phyloP scores from a whole-genome alignment of 139 green algal species.

The Penium margaritaceum region DNA sequence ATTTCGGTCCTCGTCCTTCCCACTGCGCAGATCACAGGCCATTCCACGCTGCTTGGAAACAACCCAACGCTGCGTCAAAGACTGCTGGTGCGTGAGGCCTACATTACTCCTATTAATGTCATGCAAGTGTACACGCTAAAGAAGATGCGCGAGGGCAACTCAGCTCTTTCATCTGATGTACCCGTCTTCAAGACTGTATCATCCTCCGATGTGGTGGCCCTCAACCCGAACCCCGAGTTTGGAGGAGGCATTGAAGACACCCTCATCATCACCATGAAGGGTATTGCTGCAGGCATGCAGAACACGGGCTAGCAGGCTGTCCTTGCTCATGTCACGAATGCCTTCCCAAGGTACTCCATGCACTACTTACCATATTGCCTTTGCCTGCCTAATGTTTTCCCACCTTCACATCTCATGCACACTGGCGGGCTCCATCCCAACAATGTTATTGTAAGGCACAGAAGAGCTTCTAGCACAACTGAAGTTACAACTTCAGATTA shows the following conservation, averaged over 20 bases:
- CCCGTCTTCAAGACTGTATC: background rate
- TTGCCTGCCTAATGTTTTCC: no score
- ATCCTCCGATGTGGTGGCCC: background rate
- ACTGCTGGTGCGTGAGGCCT: slow-evolving; percentile 47
- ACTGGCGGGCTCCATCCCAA: no score
- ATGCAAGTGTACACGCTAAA: slow-evolving; percentile 49
- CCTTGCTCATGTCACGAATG: no score
- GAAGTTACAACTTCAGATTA: no score
- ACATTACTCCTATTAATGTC: slow-evolving; percentile 52
- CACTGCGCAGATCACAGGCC: slow-evolving; percentile 4
- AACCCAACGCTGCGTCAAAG: slow-evolving; percentile 35
- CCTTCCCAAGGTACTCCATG: no score
- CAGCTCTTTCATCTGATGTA: background rate
- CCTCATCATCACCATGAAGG: slow-evolving; percentile 82
- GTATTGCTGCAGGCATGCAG: slow-evolving; percentile 88
- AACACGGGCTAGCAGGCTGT: slow-evolving; percentile 88
- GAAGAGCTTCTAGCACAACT: no score
- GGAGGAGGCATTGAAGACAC: slow-evolving; percentile 42
- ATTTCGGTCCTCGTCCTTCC: no score
- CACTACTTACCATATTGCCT: no score
- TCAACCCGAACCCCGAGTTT: slow-evolving; percentile 45
- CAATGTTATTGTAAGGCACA: no score
- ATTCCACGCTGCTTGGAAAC: slow-evolving; percentile 1
- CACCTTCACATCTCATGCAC: no score
- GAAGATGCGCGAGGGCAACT: slow-evolving; percentile 21